Evolutionary conservation across 192 early-diverging fungal genomes (phyloP).

Genomic region (Mortierella alpina): DNA sequence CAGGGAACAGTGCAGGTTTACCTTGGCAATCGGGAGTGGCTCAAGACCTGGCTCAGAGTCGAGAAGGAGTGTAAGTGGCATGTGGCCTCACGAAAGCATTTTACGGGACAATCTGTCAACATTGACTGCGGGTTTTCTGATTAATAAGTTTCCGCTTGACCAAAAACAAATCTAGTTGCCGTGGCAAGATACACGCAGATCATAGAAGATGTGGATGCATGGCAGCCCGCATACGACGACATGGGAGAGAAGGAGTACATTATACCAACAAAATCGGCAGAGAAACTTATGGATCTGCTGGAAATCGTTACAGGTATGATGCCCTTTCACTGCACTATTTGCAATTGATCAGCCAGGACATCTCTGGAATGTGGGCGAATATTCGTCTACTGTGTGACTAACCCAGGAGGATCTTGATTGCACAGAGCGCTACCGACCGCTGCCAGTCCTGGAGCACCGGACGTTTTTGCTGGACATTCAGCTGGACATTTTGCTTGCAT

Average conservation of each 20-base stretch:
- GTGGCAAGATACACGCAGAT: constrained; percentile 73
- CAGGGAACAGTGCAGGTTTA: constrained; percentile 61
- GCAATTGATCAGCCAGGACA: not conserved
- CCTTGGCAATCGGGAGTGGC: constrained; percentile 65
- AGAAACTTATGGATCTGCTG: constrained; percentile 67
- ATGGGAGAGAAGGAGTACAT: constrained; percentile 62
- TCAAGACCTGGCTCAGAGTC: constrained; percentile 75
- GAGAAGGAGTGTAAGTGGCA: constrained; percentile 68
- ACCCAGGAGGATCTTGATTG: not conserved
- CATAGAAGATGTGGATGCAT: constrained; percentile 67
- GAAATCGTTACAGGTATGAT: constrained; percentile 68
- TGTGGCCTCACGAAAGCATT: too few relatives aligned
- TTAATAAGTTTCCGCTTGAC: not conserved
- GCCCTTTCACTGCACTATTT: not conserved
- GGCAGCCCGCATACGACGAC: constrained; percentile 68
- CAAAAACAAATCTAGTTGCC: constrained; percentile 47
- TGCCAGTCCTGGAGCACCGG: constrained; percentile 68
- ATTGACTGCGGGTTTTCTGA: not conserved
- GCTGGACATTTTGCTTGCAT: constrained; percentile 67
- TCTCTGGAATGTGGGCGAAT: not conserved
- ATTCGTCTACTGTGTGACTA: not conserved
- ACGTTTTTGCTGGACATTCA: constrained; percentile 72
- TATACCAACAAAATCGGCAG: constrained; percentile 70
- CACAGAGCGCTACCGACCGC: constrained; percentile 65
- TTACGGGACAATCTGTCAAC: not conserved